Percentiles rank a stretch among this genome's conserved stretches.
These are phyloP conservation scores for Gnomoniopsis smithogilvyi DNA, from an alignment of 2,329 filamentous ascomycete species.

Conservation along the genomic window DNA sequence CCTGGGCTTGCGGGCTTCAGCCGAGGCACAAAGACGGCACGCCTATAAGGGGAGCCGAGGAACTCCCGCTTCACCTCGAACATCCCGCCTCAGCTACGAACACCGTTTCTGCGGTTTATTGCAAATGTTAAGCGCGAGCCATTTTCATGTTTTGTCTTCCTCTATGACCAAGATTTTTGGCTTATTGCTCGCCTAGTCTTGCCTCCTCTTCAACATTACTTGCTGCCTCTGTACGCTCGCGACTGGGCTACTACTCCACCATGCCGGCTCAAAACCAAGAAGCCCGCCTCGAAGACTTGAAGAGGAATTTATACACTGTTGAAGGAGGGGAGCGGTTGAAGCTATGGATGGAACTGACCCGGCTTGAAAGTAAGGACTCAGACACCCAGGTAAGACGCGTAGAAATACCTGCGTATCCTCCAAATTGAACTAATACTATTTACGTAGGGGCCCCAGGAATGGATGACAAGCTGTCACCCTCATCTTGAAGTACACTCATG, in stretches of 20 bases:
- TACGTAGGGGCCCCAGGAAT: constrained; percentile 8
- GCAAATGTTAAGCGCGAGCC: background rate
- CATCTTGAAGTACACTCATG: constrained; percentile 12
- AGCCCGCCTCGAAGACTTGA: background rate
- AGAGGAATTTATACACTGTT: background rate
- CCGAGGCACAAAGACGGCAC: background rate
- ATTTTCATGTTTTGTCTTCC: background rate
- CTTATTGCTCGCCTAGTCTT: background rate
- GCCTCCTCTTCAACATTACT: background rate
- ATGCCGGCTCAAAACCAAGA: background rate
- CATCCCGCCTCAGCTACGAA: too few relatives aligned
- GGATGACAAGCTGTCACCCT: constrained; percentile 6
- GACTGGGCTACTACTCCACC: background rate
- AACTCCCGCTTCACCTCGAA: too few relatives aligned
- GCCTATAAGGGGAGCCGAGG: background rate
- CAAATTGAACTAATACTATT: background rate
- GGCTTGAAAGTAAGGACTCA: background rate
- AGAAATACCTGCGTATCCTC: too few relatives aligned
- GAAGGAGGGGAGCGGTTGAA: constrained; percentile 19
- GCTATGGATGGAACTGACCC: constrained; percentile 5
- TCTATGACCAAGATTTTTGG: too few relatives aligned
- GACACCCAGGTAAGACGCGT: constrained; percentile 12
- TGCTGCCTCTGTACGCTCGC: background rate
- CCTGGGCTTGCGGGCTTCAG: background rate
- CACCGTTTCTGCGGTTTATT: background rate